A percentile compares a stretch with the other conserved stretches of the same genome.
Evolutionary conservation across 129 eudicot genomes (phyloP).

Genomic region (Escallonia herrerae): DNA sequence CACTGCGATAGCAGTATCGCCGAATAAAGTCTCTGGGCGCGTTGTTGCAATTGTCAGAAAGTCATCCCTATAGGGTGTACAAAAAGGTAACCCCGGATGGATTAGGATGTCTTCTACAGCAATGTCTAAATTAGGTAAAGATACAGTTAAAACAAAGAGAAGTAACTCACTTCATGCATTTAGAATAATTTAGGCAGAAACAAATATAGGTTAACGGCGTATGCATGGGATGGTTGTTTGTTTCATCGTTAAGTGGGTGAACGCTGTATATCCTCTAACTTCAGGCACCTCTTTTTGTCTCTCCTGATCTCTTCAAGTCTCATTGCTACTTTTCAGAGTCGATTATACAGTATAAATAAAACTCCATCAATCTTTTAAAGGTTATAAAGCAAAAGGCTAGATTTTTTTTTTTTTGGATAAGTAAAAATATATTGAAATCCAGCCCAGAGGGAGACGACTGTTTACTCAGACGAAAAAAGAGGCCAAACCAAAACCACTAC

Average conservation of each 20-base stretch:
- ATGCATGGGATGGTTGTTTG: neutral
- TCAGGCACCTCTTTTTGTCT: too few relatives aligned
- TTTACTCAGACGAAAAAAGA: too few relatives aligned
- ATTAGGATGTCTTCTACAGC: neutral
- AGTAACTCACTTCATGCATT: neutral
- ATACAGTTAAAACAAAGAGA: neutral
- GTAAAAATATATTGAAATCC: too few relatives aligned
- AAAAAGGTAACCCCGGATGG: neutral
- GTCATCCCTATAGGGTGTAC: conserved; percentile 52
- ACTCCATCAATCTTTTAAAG: too few relatives aligned
- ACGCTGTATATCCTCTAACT: neutral
- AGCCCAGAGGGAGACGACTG: too few relatives aligned
- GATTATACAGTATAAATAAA: too few relatives aligned
- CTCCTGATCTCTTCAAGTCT: too few relatives aligned
- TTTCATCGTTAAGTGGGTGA: neutral
- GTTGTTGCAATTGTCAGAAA: conserved; percentile 92
- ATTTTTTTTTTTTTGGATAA: too few relatives aligned
- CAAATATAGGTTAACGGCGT: neutral
- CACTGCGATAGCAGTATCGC: conserved; percentile 95
- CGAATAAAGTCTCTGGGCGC: conserved; percentile 93
- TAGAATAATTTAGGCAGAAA: neutral
- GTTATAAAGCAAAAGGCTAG: too few relatives aligned
- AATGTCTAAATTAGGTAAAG: neutral
- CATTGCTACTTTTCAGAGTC: too few relatives aligned
- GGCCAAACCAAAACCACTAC: too few relatives aligned